Percentiles rank a stretch among this genome's conserved stretches.
Conservation (phyloP, 768 basidiomycete species). For the Kwoniella dendrophila region DNA sequence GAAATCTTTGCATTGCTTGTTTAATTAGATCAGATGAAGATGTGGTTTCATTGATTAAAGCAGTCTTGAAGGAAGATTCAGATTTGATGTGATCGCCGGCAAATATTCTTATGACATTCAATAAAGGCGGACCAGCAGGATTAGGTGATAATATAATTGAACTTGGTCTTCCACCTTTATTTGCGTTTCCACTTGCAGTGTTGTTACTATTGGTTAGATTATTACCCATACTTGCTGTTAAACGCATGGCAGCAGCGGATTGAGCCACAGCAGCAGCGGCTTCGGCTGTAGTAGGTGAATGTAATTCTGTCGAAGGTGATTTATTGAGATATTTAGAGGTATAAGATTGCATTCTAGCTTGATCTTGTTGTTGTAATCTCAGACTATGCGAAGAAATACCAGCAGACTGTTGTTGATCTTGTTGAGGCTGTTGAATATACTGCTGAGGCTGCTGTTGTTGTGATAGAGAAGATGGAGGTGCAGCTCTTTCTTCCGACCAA, state of each 20-base stretch:
- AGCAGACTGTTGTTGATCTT: constrained; percentile 13
- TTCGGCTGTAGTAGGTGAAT: constrained; percentile 69
- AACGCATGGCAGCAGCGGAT: constrained; percentile 54
- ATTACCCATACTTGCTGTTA: constrained; percentile 37
- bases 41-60: constrained; percentile 82
- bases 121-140: constrained; percentile 73
- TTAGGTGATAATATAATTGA: constrained; percentile 57
- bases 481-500: constrained; percentile 29
- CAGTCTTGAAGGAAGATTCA: constrained; percentile 98
- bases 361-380: constrained; percentile 80
- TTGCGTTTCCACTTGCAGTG: background rate
- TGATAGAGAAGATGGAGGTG: constrained; percentile 6
- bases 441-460: constrained; percentile 4
- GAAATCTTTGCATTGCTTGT: constrained; percentile 93
- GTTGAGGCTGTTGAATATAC: constrained; percentile 14
- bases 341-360: constrained; percentile 83
- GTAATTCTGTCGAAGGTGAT: constrained; percentile 68
- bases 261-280: constrained; percentile 71
- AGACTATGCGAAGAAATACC: constrained; percentile 65
- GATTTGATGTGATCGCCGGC: constrained; percentile 87
- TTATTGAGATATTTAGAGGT: constrained; percentile 80
- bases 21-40: constrained; percentile 79
- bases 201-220: constrained; percentile 16
- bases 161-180: constrained; percentile 42
- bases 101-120: constrained; percentile 94